phyloP scores from a whole-genome alignment of 2,329 filamentous ascomycete species.

The Cladophialophora chaetospira region DNA sequence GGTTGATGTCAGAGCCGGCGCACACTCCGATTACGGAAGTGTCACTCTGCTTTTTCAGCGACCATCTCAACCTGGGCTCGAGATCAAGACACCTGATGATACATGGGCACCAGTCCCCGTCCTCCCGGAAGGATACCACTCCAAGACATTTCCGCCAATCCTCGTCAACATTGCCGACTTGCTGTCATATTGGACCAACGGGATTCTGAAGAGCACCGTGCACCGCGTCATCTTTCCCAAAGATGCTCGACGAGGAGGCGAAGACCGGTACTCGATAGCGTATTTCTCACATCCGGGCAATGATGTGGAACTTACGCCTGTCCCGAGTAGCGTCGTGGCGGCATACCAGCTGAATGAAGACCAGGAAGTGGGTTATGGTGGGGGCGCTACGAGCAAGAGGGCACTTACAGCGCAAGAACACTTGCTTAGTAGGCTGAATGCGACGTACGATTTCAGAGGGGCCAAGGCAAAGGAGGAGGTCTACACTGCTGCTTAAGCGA shows the following conservation, averaged over 20 bases:
- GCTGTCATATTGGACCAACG: slow-evolving; percentile 85
- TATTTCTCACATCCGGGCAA: slow-evolving; percentile 67
- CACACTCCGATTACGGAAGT: slow-evolving; percentile 45
- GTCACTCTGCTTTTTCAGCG: slow-evolving; percentile 79
- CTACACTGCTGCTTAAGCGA: background rate
- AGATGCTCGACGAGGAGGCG: slow-evolving; percentile 42
- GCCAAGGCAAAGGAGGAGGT: slow-evolving; percentile 17
- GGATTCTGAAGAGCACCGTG: slow-evolving; percentile 81
- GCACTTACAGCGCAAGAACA: slow-evolving; percentile 61
- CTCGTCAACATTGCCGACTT: slow-evolving; percentile 71
- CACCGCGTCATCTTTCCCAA: slow-evolving; percentile 79
- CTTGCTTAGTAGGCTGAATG: slow-evolving; percentile 58
- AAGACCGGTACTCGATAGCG: slow-evolving; percentile 60
- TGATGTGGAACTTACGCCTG: slow-evolving; percentile 54
- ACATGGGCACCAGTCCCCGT: slow-evolving; percentile 70
- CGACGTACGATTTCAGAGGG: slow-evolving; percentile 56
- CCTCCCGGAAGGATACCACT: slow-evolving; percentile 53
- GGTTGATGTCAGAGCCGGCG: slow-evolving; percentile 75
- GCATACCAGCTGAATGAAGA: slow-evolving; percentile 36
- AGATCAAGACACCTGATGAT: slow-evolving; percentile 66
- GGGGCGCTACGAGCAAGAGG: slow-evolving; percentile 40
- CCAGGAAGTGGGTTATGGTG: slow-evolving; percentile 46
- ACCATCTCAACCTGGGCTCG: slow-evolving; percentile 79
- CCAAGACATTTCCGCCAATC: slow-evolving; percentile 65
- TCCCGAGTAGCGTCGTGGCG: slow-evolving; percentile 56